Base-by-base conservation (phyloP, 805 yeast genomes). In the Metschnikowia cerradonensis region DNA sequence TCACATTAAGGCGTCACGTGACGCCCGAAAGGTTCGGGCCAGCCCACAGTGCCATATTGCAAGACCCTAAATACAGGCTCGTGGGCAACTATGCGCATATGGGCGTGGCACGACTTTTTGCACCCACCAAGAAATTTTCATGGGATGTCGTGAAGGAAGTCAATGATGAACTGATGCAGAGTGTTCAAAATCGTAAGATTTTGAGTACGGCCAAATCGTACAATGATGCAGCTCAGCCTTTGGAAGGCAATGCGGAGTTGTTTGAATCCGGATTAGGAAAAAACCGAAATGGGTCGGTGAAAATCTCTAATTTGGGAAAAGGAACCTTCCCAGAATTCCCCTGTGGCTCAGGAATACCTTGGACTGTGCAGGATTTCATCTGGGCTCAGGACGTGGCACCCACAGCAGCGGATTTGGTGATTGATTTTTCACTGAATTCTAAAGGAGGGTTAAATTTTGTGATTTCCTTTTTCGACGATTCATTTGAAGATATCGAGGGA, bases 371-470 rank as follows among this genome's bases (percentile, higher is more conserved):
- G 3, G 64, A 71, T 46, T 45, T 71, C 54, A 56, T 67, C 3
- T 72, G 72, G 52, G 63, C 72, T 2, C 77, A 72, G 54, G 72
- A 69, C 45, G 41, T 71, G 42, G 65, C 75, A 1, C 67, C 72
- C 2, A 50, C 54, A 1, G 67, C 72, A 2, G 50, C 68, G 14
- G 75, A 72, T n/a, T 67, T 71, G 49, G 65, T 68, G 61, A 45
- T 70, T 10, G 64, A 57, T 45, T 57, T 67, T n/a, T 57, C 70
- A 6, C 64, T 71, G 6, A 60, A 72, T 2, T 52, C 61, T 2
- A 20, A 39, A 8, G 69, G 72, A 0, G 76, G 77, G 1, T 55
- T 72, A 56, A 71, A 67, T 45, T 43, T 71, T 15, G 72, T 71
- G 13, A 52, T 68, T 41, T 63, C 66, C 8, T 72, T 62, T 53